Evolutionary conservation across 148 eudicot genomes (phyloP).

Genomic region (Euryodendron excelsum): DNA sequence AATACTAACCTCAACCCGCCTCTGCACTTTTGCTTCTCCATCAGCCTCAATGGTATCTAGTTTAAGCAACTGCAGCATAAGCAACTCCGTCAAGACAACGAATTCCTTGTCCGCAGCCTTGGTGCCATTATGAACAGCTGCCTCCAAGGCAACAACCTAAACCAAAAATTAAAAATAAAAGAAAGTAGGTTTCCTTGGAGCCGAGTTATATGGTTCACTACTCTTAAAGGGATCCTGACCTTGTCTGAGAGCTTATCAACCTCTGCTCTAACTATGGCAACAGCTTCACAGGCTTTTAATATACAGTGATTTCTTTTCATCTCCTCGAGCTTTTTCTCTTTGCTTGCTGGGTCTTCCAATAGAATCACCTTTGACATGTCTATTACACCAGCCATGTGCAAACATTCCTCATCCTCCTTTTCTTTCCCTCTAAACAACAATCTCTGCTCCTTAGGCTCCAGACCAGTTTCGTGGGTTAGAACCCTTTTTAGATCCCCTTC

Average conservation of each 20-base stretch:
- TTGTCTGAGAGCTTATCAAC: slow-evolving; percentile 23
- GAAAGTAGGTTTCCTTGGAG: not conserved
- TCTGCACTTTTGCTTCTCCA: slow-evolving; percentile 51
- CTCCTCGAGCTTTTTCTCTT: slow-evolving; percentile 20
- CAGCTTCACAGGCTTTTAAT: slow-evolving; percentile 14
- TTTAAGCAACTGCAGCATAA: slow-evolving; percentile 55
- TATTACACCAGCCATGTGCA: slow-evolving; percentile 27
- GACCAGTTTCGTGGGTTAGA: slow-evolving; percentile 22
- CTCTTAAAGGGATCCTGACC: slow-evolving; percentile 10
- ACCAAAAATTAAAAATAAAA: not conserved
- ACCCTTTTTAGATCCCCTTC: slow-evolving; percentile 27
- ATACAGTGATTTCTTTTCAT: slow-evolving; percentile 14
- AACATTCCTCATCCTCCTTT: slow-evolving; percentile 23
- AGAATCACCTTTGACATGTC: slow-evolving; percentile 34
- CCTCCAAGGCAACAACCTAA: slow-evolving; percentile 23
- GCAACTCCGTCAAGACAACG: slow-evolving; percentile 37
- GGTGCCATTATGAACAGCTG: slow-evolving; percentile 7
- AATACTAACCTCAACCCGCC: slow-evolving; percentile 50
- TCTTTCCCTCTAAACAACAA: slow-evolving; percentile 32
- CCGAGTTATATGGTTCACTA: not conserved
- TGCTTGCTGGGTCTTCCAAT: slow-evolving; percentile 31
- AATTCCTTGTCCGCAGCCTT: slow-evolving; percentile 22
- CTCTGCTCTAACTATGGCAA: slow-evolving; percentile 17
- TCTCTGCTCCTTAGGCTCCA: slow-evolving; percentile 27
- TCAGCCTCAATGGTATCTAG: slow-evolving; percentile 54